Base-by-base conservation (phyloP, 2,329 filamentous ascomycete species). In the Xylaria sp. region DNA sequence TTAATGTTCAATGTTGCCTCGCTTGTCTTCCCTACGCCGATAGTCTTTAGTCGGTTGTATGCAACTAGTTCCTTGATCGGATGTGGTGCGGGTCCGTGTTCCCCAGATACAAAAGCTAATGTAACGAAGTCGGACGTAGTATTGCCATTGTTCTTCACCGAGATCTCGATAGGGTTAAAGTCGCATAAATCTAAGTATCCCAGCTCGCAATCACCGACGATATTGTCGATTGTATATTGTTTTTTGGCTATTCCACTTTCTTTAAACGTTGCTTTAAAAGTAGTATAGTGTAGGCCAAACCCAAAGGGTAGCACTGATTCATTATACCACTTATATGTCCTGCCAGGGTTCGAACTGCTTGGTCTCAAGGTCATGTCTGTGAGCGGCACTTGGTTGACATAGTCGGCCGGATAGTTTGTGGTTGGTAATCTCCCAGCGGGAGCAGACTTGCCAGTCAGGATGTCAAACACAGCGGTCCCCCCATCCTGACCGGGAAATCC, bases 401-500 rank as follows among this genome's bases (percentile, higher is more conserved):
- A 87, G 42, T 75, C 74, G 1, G 82, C 80, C 1, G 83, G 84
- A 71, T 87, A 86, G 67, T 84, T 78, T 1, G 84, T 86, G 1
- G 79, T 78, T 2, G 84, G 83, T 3, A 86, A 72, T 51, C 84
- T 79, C 6, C 84, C 85, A 25, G 83, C 85, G 23, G 83, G 82
- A 1, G 83, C 78, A 1, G 74, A 77, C 53, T 80, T 81, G 3
- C 85, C 85, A 3, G 79, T 82, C 48, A 87, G 71, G 51, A 87
- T 80, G 66, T 87, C 80, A 59, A 86, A 76, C 9, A 87, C 74
- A 0, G 85, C 85, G 5, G 78, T 77, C 12, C 85, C 85, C 13
- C 85, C 85, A 63, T 83, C 82, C 76, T 87, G 85, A 2, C 85
- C 85, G 0, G 85, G 85, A 70, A 85, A 87, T 1, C 85, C 84